Evolutionary conservation across 768 basidiomycete genomes (phyloP).

Genomic region (Boletus rubropictus): DNA sequence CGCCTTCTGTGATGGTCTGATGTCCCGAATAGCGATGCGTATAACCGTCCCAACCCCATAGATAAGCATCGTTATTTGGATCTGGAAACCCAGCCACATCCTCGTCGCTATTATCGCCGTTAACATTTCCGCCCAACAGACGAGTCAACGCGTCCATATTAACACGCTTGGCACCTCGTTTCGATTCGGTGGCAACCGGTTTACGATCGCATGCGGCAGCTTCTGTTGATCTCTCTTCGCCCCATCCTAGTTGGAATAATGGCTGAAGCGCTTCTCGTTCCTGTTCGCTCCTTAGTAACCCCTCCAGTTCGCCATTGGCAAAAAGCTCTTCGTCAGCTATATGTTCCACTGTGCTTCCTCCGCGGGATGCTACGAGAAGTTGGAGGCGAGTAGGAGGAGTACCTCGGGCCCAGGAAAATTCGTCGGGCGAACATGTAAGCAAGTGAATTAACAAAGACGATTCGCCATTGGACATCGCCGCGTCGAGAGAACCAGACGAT

Average conservation of each 20-base stretch:
- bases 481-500: constrained; percentile 24
- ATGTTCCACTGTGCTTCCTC: constrained; percentile 44
- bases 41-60: constrained; percentile 9
- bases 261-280: constrained; percentile 44
- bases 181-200: constrained; percentile 13
- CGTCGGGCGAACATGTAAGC: constrained; percentile 40
- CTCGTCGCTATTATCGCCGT: constrained; percentile 23
- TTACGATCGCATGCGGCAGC: background rate
- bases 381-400: constrained; percentile 59
- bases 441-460: constrained; percentile 47
- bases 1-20: constrained; percentile 16
- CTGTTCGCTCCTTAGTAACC: constrained; percentile 45
- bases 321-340: constrained; percentile 72
- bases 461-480: constrained; percentile 9
- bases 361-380: constrained; percentile 50
- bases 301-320: constrained; percentile 60
- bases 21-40: constrained; percentile 6
- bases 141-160: constrained; percentile 52
- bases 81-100: constrained; percentile 14
- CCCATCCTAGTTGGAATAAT: constrained; percentile 36
- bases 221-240: constrained; percentile 26
- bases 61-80: constrained; percentile 19
- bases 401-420: constrained; percentile 24
- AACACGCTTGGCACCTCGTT: constrained; percentile 38
- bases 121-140: constrained; percentile 38